Percentiles rank a stretch among this genome's conserved stretches.
Evolutionary conservation across 208 protist species (phyloP).

Genomic region (Sergeia podlipaevii): DNA sequence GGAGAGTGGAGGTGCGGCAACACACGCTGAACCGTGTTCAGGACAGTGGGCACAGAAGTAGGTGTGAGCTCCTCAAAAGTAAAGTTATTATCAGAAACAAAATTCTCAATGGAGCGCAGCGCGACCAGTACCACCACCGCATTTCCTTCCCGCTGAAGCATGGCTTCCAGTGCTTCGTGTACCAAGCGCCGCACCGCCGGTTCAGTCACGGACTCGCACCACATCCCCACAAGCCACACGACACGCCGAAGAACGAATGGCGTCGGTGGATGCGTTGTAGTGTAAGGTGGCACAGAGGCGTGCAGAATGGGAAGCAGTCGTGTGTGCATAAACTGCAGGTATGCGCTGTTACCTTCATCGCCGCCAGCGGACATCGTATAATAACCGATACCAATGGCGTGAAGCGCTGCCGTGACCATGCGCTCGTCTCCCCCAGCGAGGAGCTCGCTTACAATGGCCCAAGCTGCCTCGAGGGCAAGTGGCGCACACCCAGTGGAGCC

Average conservation of each 20-base stretch:
- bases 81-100: conserved; percentile 61
- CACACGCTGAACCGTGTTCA: conserved; percentile 40
- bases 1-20: conserved; percentile 39
- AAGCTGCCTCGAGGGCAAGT: conserved; percentile 24
- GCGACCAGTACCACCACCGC: conserved; percentile 48
- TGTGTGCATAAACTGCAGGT: conserved; percentile 45
- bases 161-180: conserved; percentile 38
- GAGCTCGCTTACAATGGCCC: conserved; percentile 48
- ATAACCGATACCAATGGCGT: conserved; percentile 83
- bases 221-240: conserved; percentile 86
- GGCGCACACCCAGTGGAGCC: conserved; percentile 37
- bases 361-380: conserved; percentile 49
- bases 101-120: conserved; percentile 58
- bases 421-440: conserved; percentile 28
- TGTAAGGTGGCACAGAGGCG: neutral
- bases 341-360: conserved; percentile 21
- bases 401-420: conserved; percentile 64
- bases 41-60: conserved; percentile 36
- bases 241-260: conserved; percentile 71
- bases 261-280: conserved; percentile 9
- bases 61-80: conserved; percentile 34
- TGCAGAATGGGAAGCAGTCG: conserved; percentile 63
- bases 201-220: conserved; percentile 66
- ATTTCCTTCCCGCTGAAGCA: conserved; percentile 27
- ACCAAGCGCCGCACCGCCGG: conserved; percentile 29